Evolutionary conservation across 2,329 filamentous ascomycete species (phyloP).

Genomic region (Sporothrix phasma): DNA sequence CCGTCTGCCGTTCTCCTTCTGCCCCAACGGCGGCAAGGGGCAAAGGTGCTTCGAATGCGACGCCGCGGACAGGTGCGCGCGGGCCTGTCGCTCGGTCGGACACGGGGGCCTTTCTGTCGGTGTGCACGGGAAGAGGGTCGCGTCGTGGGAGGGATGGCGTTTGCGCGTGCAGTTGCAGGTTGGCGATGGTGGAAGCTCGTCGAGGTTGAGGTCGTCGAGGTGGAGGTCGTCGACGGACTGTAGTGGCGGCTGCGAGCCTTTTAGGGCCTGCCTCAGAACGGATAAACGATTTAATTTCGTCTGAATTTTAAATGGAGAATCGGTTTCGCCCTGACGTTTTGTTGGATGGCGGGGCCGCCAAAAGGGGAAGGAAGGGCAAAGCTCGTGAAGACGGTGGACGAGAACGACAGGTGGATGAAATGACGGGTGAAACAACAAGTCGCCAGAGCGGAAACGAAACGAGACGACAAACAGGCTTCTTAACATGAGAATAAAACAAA

Average conservation of each 20-base stretch:
- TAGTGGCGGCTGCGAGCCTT: background rate
- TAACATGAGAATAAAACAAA: too few relatives aligned
- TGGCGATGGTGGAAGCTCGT: background rate
- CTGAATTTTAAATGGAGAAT: background rate
- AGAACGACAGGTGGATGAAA: background rate
- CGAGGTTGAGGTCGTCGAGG: background rate
- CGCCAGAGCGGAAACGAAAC: too few relatives aligned
- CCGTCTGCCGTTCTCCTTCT: background rate
- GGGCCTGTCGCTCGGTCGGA: background rate
- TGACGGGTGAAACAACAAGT: too few relatives aligned
- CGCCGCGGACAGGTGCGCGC: background rate
- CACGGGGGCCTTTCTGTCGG: background rate
- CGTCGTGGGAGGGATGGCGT: too few relatives aligned
- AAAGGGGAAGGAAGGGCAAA: background rate
- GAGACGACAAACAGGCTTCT: accelerated
- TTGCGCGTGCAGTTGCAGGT: too few relatives aligned
- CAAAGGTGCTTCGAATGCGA: background rate
- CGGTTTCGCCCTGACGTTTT: background rate
- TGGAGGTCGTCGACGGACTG: background rate
- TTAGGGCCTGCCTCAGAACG: background rate
- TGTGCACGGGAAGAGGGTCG: too few relatives aligned
- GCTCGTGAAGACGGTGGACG: background rate
- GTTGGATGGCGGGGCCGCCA: slow-evolving; percentile 5
- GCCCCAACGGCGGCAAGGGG: background rate
- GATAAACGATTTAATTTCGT: background rate